Evolutionary conservation across 2,329 filamentous ascomycete species (phyloP), one percentile per base, ranked within the genome.

Genomic region (Xylariaceae sp.): DNA sequence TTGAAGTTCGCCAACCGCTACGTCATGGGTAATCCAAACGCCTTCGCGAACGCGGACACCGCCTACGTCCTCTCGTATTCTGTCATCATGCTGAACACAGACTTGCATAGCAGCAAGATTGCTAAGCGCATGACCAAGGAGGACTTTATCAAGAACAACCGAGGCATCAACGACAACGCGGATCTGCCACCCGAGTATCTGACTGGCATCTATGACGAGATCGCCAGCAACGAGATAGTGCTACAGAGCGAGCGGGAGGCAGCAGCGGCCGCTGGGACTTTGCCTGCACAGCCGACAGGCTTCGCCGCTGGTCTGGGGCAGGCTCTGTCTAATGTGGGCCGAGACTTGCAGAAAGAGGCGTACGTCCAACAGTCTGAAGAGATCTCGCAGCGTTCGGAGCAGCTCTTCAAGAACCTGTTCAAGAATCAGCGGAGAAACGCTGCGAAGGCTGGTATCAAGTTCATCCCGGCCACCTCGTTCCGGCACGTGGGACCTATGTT

Each of bases 141-240:
- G 42, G 93, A 98, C 47, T 98, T 98, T 55, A 94, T 98, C 67
- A 95, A 94, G 67, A 98, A 98, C 63, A 98, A 98, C 59, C 72
- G 92, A 18, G 92, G 92, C 37, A 98, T 98, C 67, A 96, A 98
- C 60, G 92, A 98, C 61, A 90, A 85, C 46, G 83, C 87, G 19
- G 86, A 96, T 64, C 64, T 98, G 39, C 92, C 93, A 0, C 80
- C 93, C 31, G 92, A 98, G 23, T 98, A 98, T 53, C 76, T 98
- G 2, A 70, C 77, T 18, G 76, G 72, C 5, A 96, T 98, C 34
- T 98, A 81, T 47, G 90, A 98, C 5, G 92, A 98, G 55, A 98
- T 98, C 50, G 75, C 72, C 1, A 72, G 70, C 37, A 90, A 96
- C 40, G 92, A 98, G 58, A 98, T 98, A 46, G 89, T 98, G 0